Evolutionary conservation across 2,329 filamentous ascomycete species (phyloP).

Genomic region (Fusarium lyarnte): DNA sequence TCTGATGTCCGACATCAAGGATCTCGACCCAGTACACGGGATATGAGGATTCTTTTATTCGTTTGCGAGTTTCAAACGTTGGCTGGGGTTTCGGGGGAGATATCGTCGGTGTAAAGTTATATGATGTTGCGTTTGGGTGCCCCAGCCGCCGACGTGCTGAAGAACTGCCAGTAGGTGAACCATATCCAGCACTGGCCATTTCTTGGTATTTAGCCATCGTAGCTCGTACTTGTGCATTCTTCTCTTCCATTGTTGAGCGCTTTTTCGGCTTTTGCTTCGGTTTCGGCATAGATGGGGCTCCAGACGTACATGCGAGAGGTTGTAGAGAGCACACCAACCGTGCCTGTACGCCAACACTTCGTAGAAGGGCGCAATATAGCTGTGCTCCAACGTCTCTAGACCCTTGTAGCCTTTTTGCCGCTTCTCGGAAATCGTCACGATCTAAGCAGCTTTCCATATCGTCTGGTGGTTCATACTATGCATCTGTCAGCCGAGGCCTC

Average conservation of each 20-base stretch:
- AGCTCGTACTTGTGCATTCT: conserved; percentile 50
- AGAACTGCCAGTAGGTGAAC: conserved; percentile 45
- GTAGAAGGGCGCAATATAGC: conserved; percentile 86
- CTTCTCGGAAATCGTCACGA: conserved; percentile 75
- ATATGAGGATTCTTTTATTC: conserved; percentile 74
- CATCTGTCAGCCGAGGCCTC: conserved; percentile 32
- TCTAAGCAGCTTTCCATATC: conserved; percentile 76
- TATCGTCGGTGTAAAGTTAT: conserved; percentile 57
- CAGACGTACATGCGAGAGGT: conserved; percentile 73
- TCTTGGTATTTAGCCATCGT: conserved; percentile 54
- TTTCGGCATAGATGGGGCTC: conserved; percentile 60
- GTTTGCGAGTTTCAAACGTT: conserved; percentile 49
- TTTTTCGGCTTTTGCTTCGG: conserved; percentile 44
- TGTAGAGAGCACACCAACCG: conserved; percentile 93
- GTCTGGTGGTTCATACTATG: conserved; percentile 64
- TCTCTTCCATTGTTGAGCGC: conserved; percentile 44
- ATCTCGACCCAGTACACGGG: conserved; percentile 96
- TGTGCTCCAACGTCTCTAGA: conserved; percentile 92
- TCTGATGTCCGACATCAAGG: conserved; percentile 85
- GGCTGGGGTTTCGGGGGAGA: conserved; percentile 49
- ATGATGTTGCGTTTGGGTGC: conserved; percentile 64
- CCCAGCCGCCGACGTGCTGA: conserved; percentile 61
- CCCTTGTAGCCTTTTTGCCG: conserved; percentile 75
- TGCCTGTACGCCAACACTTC: conserved; percentile 81
- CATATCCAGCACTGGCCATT: conserved; percentile 40